phyloP scores from a whole-genome alignment of 2,329 filamentous ascomycete genomes.

The Colletotrichum scovillei region DNA sequence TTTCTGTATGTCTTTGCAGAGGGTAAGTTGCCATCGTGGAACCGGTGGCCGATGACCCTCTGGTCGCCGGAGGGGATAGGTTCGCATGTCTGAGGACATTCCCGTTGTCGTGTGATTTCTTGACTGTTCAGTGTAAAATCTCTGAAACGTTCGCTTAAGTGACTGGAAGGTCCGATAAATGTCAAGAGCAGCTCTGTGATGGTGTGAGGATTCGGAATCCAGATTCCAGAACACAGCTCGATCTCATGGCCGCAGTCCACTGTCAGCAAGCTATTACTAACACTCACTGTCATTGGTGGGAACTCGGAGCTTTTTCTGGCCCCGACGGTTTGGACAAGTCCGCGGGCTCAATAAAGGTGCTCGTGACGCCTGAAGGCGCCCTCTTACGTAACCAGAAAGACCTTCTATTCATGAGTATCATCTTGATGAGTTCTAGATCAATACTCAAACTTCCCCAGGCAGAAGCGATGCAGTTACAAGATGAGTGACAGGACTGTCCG shows the following conservation, averaged over 20 bases:
- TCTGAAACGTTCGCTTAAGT: too few relatives aligned
- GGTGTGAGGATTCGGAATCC: too few relatives aligned
- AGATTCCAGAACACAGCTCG: too few relatives aligned
- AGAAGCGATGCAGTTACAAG: background rate
- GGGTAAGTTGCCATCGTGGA: conserved; percentile 44
- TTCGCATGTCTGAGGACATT: conserved; percentile 33
- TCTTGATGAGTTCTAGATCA: background rate
- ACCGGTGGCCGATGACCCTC: conserved; percentile 43
- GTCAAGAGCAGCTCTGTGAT: too few relatives aligned
- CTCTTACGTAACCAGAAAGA: too few relatives aligned
- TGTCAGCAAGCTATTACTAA: background rate
- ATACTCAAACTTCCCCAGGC: too few relatives aligned
- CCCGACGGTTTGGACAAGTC: background rate
- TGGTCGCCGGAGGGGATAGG: conserved; percentile 43
- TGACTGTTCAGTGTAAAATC: too few relatives aligned
- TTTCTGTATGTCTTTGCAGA: conserved; percentile 31
- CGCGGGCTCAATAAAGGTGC: background rate
- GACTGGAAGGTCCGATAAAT: too few relatives aligned
- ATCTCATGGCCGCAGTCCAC: background rate
- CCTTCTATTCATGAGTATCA: background rate
- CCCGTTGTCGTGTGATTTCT: too few relatives aligned
- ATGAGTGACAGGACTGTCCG: background rate
- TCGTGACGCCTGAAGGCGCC: too few relatives aligned
- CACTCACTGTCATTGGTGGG: background rate
- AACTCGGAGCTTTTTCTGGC: background rate